phyloP scores from a whole-genome alignment of 2,329 filamentous ascomycete species.

The Cucurbitaria berberidis region DNA sequence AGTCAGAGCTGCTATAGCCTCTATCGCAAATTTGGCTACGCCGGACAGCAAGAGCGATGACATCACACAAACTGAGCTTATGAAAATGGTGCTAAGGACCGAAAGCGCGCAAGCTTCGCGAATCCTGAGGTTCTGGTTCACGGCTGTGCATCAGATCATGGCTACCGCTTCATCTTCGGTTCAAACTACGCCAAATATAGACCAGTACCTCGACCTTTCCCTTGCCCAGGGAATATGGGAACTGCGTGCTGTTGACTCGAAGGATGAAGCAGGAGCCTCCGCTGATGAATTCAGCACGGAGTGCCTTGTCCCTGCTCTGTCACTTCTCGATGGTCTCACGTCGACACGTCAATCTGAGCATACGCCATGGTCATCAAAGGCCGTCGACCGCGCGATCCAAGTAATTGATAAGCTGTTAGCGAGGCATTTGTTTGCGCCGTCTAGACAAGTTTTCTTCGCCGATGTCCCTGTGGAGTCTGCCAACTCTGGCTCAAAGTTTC shows the following conservation, averaged over 20 bases:
- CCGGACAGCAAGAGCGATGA: constrained; percentile 22
- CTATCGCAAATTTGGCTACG: constrained; percentile 26
- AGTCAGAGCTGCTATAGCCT: constrained; percentile 24
- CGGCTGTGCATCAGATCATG: constrained; percentile 27
- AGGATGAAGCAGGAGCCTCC: constrained; percentile 37
- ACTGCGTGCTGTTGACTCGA: constrained; percentile 32
- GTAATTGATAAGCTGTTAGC: constrained; percentile 48
- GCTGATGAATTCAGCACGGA: constrained; percentile 47
- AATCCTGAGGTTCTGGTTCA: constrained; percentile 47
- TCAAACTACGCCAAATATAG: background rate
- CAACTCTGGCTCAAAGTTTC: constrained; percentile 1
- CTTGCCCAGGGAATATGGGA: constrained; percentile 44
- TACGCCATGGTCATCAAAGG: background rate
- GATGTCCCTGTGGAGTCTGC: constrained; percentile 9
- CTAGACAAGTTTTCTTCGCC: constrained; percentile 47
- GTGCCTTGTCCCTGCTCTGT: constrained; percentile 43
- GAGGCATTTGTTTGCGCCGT: constrained; percentile 52
- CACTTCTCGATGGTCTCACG: constrained; percentile 31
- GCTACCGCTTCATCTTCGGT: background rate
- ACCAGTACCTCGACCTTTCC: constrained; percentile 28
- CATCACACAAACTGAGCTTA: constrained; percentile 38
- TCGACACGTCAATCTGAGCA: constrained; percentile 2
- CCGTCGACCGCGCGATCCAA: constrained; percentile 17
- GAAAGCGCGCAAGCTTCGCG: constrained; percentile 45
- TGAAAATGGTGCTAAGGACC: constrained; percentile 45